Conservation (phyloP, 2,329 filamentous ascomycete genomes). For the Gnomoniopsis smithogilvyi region DNA sequence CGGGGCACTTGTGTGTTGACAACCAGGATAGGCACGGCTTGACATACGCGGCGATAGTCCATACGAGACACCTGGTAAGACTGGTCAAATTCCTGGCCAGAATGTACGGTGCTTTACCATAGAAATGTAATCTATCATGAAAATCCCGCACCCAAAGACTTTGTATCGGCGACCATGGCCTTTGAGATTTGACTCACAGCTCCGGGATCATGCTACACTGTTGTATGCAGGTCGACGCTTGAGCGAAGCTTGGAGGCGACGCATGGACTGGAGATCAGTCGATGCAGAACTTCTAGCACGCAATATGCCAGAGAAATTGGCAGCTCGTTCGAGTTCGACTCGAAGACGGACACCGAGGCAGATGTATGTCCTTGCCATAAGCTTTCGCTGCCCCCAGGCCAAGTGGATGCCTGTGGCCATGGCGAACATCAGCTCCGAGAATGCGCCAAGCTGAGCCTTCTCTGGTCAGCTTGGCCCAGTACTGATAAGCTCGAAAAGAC, state of each 20-base stretch:
- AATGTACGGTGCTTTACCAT: background rate
- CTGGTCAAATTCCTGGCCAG: background rate
- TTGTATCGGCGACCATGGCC: too few species aligned
- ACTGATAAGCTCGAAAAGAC: background rate
- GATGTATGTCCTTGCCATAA: background rate
- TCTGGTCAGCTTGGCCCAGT: background rate
- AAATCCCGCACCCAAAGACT: background rate
- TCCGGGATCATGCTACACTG: background rate
- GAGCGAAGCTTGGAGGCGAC: too few species aligned
- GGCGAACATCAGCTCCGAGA: background rate
- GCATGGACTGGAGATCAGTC: too few species aligned
- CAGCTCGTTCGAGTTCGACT: too few species aligned
- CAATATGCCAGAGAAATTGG: too few species aligned
- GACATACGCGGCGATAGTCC: conserved; percentile 10
- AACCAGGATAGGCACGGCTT: conserved; percentile 6
- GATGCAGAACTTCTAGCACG: too few species aligned
- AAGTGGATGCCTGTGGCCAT: too few species aligned
- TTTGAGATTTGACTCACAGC: background rate
- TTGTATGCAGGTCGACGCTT: too few species aligned
- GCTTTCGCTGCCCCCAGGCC: background rate
- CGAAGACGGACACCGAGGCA: too few species aligned
- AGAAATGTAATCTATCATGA: background rate
- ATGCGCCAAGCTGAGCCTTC: background rate
- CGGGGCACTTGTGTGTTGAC: conserved; percentile 11
- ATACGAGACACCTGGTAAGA: background rate